Evolutionary conservation across 805 yeast species (phyloP).

Genomic region (Metschnikowia matae): DNA sequence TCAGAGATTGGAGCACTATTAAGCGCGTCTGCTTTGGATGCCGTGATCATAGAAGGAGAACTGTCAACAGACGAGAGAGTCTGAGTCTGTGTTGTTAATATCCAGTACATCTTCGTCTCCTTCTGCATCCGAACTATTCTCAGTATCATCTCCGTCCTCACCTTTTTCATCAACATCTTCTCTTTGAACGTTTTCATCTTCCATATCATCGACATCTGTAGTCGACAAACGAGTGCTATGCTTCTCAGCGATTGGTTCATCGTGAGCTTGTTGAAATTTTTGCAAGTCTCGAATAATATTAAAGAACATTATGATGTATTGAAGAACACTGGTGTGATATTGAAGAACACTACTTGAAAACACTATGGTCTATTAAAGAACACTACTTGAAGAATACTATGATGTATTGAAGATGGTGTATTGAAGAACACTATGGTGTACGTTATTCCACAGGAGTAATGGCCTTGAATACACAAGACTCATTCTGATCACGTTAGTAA

Average conservation of each 20-base stretch:
- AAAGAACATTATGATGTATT: too few relatives aligned
- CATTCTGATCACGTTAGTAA: too few relatives aligned
- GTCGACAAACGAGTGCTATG: constrained; percentile 19
- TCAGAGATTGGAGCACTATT: constrained; percentile 36
- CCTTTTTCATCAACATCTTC: constrained; percentile 38
- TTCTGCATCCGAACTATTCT: constrained; percentile 11
- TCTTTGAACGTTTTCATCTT: constrained; percentile 31
- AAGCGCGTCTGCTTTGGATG: constrained; percentile 21
- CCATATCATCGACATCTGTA: constrained; percentile 26
- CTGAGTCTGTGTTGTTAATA: constrained; percentile 11
- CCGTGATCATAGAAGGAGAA: constrained; percentile 8
- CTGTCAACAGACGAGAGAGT: constrained; percentile 9
- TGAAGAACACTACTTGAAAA: too few relatives aligned
- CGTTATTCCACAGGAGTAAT: too few relatives aligned
- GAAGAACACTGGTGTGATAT: too few relatives aligned
- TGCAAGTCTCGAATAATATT: too few relatives aligned
- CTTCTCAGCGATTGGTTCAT: constrained; percentile 14
- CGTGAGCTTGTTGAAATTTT: constrained; percentile 26
- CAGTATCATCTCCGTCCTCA: constrained; percentile 25
- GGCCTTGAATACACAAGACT: too few relatives aligned
- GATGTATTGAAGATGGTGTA: too few relatives aligned
- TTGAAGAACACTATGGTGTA: too few relatives aligned
- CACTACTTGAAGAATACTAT: too few relatives aligned
- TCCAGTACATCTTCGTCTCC: constrained; percentile 7
- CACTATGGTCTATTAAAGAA: too few relatives aligned